These are phyloP conservation scores for Penicillium paneum DNA, from an alignment of 2,329 filamentous ascomycete genomes.

Conservation along the genomic window DNA sequence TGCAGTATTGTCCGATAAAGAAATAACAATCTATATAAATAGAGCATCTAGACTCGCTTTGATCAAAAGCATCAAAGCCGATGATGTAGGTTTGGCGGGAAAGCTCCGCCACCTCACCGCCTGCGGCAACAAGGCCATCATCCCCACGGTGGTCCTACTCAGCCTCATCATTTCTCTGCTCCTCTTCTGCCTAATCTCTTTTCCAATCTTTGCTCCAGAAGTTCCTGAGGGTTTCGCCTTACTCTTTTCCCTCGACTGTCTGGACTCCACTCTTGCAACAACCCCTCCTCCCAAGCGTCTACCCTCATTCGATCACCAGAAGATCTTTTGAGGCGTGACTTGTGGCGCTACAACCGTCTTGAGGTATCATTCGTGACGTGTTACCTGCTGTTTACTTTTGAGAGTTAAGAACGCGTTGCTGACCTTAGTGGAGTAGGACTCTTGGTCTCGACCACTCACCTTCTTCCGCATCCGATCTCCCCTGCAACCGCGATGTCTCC, in stretches of 20 bases:
- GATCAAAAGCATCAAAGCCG: constrained; percentile 1
- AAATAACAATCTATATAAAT: neutral
- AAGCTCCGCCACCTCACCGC: constrained; percentile 23
- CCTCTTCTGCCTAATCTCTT: constrained; percentile 18
- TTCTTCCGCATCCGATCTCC: neutral
- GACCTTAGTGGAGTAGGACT: neutral
- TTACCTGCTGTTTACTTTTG: neutral
- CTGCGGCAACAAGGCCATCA: constrained; percentile 19
- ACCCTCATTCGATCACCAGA: neutral
- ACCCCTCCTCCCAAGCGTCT: neutral
- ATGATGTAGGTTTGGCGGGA: constrained; percentile 12
- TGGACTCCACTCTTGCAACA: neutral
- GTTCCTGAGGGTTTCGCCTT: neutral
- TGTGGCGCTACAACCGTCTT: constrained; percentile 15
- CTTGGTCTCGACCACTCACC: constrained; percentile 5
- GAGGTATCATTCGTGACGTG: neutral
- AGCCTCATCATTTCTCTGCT: constrained; percentile 20
- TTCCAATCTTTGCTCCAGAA: constrained; percentile 3
- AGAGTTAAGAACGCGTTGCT: neutral
- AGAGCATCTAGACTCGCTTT: neutral
- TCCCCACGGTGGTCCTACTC: constrained; percentile 20
- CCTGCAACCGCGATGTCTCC: constrained; percentile 34
- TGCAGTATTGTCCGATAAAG: no score
- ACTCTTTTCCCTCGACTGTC: neutral
- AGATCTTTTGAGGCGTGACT: constrained; percentile 15